These are phyloP conservation scores for Angophora floribunda DNA, from an alignment of 345 rosid genomes.

Conservation along the genomic window DNA sequence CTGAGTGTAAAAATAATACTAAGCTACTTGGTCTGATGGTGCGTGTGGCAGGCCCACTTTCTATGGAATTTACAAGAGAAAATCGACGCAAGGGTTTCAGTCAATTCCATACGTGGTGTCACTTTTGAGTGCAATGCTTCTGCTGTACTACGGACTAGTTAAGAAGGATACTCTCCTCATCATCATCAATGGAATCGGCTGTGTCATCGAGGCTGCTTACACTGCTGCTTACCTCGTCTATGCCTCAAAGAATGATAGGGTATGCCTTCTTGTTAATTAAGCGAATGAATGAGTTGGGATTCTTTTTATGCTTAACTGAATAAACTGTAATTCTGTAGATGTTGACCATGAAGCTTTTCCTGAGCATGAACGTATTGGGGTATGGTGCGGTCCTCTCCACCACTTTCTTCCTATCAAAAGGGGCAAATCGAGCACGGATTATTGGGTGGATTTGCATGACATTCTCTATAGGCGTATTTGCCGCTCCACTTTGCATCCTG, in stretches of 20 bases:
- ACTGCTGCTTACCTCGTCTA: slow-evolving; percentile 38
- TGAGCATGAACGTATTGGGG: slow-evolving; percentile 42
- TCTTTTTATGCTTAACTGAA: neutral
- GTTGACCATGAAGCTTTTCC: slow-evolving; percentile 31
- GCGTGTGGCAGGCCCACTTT: slow-evolving; percentile 44
- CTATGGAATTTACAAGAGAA: slow-evolving; percentile 46
- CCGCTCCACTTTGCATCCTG: slow-evolving; percentile 78
- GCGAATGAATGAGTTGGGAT: neutral
- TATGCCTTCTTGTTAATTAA: neutral
- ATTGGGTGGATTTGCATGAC: slow-evolving; percentile 81
- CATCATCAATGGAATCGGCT: slow-evolving; percentile 46
- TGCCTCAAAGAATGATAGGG: slow-evolving; percentile 58
- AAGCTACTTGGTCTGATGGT: neutral
- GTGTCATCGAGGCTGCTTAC: slow-evolving; percentile 36
- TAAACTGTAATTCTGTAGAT: slow-evolving; percentile 20
- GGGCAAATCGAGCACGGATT: slow-evolving; percentile 19
- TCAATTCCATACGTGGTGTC: slow-evolving; percentile 63
- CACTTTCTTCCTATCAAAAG: slow-evolving; percentile 36
- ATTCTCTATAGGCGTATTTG: slow-evolving; percentile 59
- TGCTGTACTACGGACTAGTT: slow-evolving; percentile 59
- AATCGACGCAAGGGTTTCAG: slow-evolving; percentile 66
- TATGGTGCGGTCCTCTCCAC: slow-evolving; percentile 37
- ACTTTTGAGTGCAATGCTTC: slow-evolving; percentile 66
- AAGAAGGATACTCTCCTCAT: slow-evolving; percentile 38
- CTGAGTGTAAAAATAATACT: neutral